Conservation (phyloP, 768 basidiomycete genomes). For the Suillus variegatus region DNA sequence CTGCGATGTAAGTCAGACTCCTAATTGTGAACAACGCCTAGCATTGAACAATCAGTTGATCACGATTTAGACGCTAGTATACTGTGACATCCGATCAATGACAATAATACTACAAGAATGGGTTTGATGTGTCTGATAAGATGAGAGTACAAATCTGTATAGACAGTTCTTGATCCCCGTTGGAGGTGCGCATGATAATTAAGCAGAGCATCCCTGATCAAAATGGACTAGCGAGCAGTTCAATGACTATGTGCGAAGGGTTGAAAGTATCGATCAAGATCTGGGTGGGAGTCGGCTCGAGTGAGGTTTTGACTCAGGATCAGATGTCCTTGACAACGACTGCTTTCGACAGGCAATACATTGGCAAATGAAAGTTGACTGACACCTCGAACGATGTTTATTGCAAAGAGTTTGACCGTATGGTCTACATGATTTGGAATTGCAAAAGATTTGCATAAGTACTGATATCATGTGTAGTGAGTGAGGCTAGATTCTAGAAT, state of each 20-base stretch:
- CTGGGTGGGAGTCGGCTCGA: too few species aligned
- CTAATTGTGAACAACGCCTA: not conserved
- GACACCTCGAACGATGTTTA: not conserved
- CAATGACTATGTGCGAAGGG: not conserved
- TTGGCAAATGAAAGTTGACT: not conserved
- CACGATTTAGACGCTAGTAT: not conserved
- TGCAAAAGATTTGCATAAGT: too few species aligned
- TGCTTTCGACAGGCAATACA: not conserved
- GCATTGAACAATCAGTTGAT: not conserved
- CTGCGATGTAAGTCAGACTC: not conserved
- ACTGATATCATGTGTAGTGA: too few species aligned
- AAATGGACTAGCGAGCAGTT: too few species aligned
- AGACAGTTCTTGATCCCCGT: not conserved
- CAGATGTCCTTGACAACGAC: not conserved
- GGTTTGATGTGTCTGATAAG: not conserved
- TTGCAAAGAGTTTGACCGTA: not conserved
- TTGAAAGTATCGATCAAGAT: too few species aligned
- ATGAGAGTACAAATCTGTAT: not conserved
- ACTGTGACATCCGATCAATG: not conserved
- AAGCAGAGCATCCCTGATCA: not conserved
- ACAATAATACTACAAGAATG: not conserved
- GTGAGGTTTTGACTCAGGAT: not conserved
- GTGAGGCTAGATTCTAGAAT: too few species aligned
- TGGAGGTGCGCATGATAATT: not conserved
- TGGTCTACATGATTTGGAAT: too few species aligned